These are phyloP conservation scores for Kurtzmaniella cleridarum DNA, from an alignment of 805 yeast genomes.

Conservation along the genomic window DNA sequence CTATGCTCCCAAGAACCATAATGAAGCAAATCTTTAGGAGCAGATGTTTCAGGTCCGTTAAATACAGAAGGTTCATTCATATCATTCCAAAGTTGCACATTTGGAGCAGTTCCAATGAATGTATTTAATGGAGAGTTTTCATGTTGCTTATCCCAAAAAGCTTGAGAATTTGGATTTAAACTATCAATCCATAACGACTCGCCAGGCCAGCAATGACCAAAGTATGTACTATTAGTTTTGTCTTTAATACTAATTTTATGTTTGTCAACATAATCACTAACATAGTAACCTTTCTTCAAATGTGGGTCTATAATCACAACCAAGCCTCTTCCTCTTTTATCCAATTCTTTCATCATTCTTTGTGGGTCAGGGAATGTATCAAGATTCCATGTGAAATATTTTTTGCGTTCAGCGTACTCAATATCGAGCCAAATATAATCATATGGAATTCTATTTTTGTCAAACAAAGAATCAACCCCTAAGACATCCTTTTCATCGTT, in stretches of 20 bases:
- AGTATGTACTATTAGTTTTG: slow-evolving; percentile 46
- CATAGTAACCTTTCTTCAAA: slow-evolving; percentile 62
- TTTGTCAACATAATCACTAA: slow-evolving; percentile 48
- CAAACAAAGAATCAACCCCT: slow-evolving; percentile 66
- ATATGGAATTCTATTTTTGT: slow-evolving; percentile 68
- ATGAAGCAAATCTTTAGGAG: slow-evolving; percentile 78
- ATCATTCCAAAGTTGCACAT: slow-evolving; percentile 90
- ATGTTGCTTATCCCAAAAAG: slow-evolving; percentile 57
- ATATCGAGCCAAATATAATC: slow-evolving; percentile 94
- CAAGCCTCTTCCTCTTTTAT: slow-evolving; percentile 68
- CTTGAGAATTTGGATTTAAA: slow-evolving; percentile 54
- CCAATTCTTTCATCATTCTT: slow-evolving; percentile 59
- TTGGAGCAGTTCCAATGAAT: slow-evolving; percentile 47
- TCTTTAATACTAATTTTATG: slow-evolving; percentile 42
- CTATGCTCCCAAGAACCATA: slow-evolving; percentile 84
- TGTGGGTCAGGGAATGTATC: slow-evolving; percentile 71
- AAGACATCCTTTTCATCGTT: slow-evolving; percentile 82
- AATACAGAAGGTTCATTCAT: slow-evolving; percentile 98
- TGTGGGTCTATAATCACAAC: slow-evolving; percentile 92
- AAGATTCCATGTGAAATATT: slow-evolving; percentile 88
- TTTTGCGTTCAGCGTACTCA: slow-evolving; percentile 81
- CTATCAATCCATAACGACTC: slow-evolving; percentile 92
- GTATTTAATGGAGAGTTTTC: slow-evolving; percentile 34
- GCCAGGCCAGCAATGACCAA: slow-evolving; percentile 98
- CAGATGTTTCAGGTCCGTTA: slow-evolving; percentile 89